Evolutionary conservation across 1,284 basidiomycete species (phyloP).

Genomic region (Ceratobasidium sp.): DNA sequence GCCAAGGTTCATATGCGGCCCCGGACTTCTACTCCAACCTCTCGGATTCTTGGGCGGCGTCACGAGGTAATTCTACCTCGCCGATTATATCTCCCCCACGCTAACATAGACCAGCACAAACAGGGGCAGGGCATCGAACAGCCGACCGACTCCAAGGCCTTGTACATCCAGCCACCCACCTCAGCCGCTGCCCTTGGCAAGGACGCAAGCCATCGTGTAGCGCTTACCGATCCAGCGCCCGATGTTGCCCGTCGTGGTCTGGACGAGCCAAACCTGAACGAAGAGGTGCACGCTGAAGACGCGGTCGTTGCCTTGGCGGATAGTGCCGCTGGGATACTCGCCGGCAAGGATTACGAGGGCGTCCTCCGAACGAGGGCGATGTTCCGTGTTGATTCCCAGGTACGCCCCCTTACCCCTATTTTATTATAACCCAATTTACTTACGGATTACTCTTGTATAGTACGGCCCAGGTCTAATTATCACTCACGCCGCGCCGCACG

Average conservation of each 20-base stretch:
- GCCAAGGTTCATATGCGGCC: constrained; percentile 11
- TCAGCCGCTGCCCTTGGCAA: neutral
- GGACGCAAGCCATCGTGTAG: neutral
- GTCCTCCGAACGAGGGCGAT: neutral
- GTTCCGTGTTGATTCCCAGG: constrained; percentile 6
- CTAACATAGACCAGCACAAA: neutral
- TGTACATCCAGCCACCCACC: constrained; percentile 18
- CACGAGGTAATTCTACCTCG: neutral
- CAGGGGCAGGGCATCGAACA: neutral
- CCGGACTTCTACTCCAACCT: neutral
- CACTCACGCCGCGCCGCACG: neutral
- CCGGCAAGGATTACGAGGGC: neutral
- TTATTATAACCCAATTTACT: neutral
- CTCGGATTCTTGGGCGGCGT: neutral
- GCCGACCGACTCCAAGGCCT: constrained; percentile 6
- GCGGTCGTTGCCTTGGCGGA: neutral
- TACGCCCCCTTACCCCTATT: constrained; percentile 21
- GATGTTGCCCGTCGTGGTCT: constrained; percentile 11
- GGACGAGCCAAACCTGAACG: neutral
- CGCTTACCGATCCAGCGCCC: neutral
- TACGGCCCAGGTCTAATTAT: constrained; percentile 26
- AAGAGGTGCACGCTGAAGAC: neutral
- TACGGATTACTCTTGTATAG: neutral
- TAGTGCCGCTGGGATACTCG: neutral
- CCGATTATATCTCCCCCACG: neutral